Conservation (phyloP, 2,329 filamentous ascomycete species). For the Colletotrichum incanum region DNA sequence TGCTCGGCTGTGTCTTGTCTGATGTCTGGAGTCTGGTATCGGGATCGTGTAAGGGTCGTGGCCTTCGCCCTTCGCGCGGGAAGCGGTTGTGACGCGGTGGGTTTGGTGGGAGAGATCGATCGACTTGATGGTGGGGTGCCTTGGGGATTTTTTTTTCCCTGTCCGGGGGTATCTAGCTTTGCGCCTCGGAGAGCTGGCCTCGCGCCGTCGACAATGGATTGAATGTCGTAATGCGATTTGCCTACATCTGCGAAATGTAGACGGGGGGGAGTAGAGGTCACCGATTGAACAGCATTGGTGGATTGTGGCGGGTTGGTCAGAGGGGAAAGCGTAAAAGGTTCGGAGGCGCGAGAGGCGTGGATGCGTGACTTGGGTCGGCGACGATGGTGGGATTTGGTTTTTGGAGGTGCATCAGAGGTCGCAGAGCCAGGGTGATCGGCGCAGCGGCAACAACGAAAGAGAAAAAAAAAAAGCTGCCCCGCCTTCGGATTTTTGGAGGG, state of each 20-base stretch:
- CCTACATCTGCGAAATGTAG: constrained; percentile 18
- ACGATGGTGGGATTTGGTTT: constrained; percentile 39
- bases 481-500: constrained; percentile 18
- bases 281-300: constrained; percentile 18
- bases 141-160: constrained; percentile 8
- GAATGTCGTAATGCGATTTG: background rate
- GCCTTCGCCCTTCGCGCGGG: background rate
- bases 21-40: background rate
- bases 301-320: background rate
- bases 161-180: background rate
- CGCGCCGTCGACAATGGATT: background rate
- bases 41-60: background rate
- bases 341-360: constrained; percentile 7
- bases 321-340: background rate
- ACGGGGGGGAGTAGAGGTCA: background rate
- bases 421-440: background rate
- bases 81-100: background rate
- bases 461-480: constrained; percentile 33
- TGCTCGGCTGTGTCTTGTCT: background rate
- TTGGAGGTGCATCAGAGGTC: constrained; percentile 28
- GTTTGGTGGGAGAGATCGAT: background rate
- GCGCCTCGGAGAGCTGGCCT: constrained; percentile 3
- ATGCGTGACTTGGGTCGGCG: constrained; percentile 43
- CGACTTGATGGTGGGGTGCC: constrained; percentile 8
- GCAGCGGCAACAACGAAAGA: background rate